Conservation (phyloP, 306 rosid genomes). For the Phaseolus lunatus region DNA sequence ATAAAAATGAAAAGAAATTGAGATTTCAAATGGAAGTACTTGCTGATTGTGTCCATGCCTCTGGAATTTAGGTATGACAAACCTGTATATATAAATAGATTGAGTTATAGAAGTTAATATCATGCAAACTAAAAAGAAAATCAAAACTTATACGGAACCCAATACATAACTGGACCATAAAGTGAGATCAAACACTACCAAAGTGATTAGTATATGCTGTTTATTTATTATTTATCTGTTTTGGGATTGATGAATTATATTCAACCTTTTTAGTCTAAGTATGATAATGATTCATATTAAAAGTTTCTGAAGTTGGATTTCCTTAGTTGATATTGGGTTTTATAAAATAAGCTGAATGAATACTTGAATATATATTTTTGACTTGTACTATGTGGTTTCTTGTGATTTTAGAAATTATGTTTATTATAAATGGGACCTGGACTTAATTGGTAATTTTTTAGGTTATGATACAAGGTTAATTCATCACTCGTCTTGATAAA, state of each 20-base stretch:
- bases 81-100: background rate
- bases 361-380: background rate
- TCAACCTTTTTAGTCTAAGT: background rate
- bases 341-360: background rate
- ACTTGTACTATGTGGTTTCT: background rate
- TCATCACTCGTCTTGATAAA: background rate
- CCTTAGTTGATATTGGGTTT: background rate
- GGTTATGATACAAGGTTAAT: conserved; percentile 2
- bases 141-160: background rate
- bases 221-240: background rate
- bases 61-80: conserved; percentile 26
- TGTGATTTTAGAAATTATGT: background rate
- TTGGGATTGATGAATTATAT: background rate
- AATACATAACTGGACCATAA: background rate
- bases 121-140: background rate
- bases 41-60: conserved; percentile 26
- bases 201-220: background rate
- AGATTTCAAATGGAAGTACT: conserved; percentile 29
- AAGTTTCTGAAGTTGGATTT: background rate
- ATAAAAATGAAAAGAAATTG: conserved; percentile 42
- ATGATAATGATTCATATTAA: background rate
- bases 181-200: background rate
- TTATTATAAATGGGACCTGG: background rate
- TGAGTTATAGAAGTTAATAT: background rate
- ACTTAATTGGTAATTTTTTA: background rate